Evolutionary conservation across 2,329 filamentous ascomycete genomes (phyloP), one percentile per base, ranked within the genome.

Genomic region (Fusarium virguliforme): DNA sequence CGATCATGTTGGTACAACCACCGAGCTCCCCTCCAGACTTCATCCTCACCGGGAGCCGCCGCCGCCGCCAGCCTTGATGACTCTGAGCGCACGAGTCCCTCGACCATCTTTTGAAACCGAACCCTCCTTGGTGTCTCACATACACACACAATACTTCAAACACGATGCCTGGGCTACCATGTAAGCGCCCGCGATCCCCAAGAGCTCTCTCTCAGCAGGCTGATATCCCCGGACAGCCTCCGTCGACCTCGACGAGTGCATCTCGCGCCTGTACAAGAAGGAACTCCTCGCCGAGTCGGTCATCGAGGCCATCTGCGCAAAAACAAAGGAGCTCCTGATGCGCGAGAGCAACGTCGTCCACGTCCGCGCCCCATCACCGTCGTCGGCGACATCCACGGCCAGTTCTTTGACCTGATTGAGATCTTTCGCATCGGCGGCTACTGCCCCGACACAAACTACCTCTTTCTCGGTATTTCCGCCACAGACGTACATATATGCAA

Each of bases 321-420:
- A 99, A 83, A 96, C 97, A 24, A 99, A 99, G 81, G 96, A 99
- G 85, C 87, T 99, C 75, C 88, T 99, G 75, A 99, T 99, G 96
- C 95, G 97, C 80, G 96, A 99, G 89, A 98, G 95, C 88, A 99
- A 99, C 83, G 96, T 99, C 70, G 96, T 99, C 67, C 96, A 99
- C 81, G 97, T 99, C 70, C 90, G 91, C 76, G 95, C 96, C 34
- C 96, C 2, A 94, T 99, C 65, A 99, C 96, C 15, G 96, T 99
- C 9, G 96, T 99, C 40, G 96, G 96, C 73, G 96, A 99, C 81
- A 99, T 99, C 74, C 96, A 99, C 82, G 96, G 96, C 65, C 96
- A 99, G 83, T 99, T 99, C 85, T 98, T 95, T 82, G 96, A 99
- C 82, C 90, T 99, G 84, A 96, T 99, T 73, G 96, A 99, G 87